A percentile compares a stretch with the other conserved stretches of the same genome.
phyloP scores from a whole-genome alignment of 371 early-diverging fungal species.

The Mortierella sp. region DNA sequence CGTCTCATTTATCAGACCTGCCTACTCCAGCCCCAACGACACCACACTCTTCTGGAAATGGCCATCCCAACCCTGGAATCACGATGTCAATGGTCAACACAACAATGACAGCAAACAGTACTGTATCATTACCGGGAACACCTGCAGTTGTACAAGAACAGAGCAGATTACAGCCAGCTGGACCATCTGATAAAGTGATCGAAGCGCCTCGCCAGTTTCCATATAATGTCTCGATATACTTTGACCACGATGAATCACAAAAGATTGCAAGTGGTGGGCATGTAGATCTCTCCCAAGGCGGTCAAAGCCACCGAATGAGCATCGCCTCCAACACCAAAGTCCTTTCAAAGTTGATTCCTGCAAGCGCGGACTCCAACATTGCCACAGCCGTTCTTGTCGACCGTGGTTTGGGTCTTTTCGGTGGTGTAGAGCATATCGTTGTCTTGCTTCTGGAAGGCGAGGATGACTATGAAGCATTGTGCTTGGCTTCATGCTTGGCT shows the following conservation, averaged over 20 bases:
- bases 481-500: constrained; percentile 33
- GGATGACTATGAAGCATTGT: constrained; percentile 44
- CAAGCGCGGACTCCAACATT: constrained; percentile 29
- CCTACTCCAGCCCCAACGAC: constrained; percentile 5
- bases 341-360: constrained; percentile 36
- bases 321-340: constrained; percentile 53
- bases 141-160: not conserved
- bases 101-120: not conserved
- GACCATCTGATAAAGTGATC: not conserved
- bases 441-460: constrained; percentile 36
- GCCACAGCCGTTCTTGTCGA: constrained; percentile 44
- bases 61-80: not conserved
- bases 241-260: constrained; percentile 48
- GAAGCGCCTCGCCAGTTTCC: constrained; percentile 32
- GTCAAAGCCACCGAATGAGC: constrained; percentile 35
- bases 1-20: constrained; percentile 35
- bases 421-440: constrained; percentile 46
- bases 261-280: constrained; percentile 47
- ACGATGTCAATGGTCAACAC: constrained; percentile 24
- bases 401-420: constrained; percentile 39
- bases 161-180: not conserved
- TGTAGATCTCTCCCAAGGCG: constrained; percentile 27
- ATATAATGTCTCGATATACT: constrained; percentile 29
- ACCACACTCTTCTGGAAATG: not conserved
- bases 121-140: constrained; percentile 6